Evolutionary conservation across 768 basidiomycete species (phyloP).

Genomic region (Crassisporium funariophilum): DNA sequence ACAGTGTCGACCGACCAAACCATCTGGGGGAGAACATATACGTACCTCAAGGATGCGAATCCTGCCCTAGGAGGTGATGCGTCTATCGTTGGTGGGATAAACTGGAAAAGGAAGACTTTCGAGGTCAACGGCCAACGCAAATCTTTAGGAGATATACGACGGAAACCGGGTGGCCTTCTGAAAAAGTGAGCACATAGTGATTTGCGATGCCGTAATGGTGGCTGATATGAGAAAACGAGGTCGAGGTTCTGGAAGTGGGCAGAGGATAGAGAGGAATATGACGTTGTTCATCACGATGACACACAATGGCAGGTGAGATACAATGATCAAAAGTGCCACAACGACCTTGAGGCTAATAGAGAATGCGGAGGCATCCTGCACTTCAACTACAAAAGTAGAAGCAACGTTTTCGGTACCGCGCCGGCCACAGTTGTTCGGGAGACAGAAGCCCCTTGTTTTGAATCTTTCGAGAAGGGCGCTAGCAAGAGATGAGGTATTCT

Average conservation of each 20-base stretch:
- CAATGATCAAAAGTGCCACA: constrained; percentile 2
- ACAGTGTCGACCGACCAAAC: constrained; percentile 44
- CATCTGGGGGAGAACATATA: constrained; percentile 44
- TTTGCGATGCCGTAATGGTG: background rate
- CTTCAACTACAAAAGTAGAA: constrained; percentile 25
- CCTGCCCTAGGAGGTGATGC: constrained; percentile 36
- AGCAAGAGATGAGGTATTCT: constrained; percentile 42
- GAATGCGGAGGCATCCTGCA: constrained; percentile 22
- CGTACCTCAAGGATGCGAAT: constrained; percentile 49
- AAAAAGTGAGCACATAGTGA: constrained; percentile 30
- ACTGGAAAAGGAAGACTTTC: constrained; percentile 52
- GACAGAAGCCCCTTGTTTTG: constrained; percentile 40
- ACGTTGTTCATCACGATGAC: constrained; percentile 46
- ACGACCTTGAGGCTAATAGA: constrained; percentile 22
- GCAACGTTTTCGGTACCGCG: constrained; percentile 46
- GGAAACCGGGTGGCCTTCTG: constrained; percentile 39
- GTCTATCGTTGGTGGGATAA: constrained; percentile 46
- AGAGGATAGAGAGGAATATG: constrained; percentile 45
- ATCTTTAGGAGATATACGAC: constrained; percentile 40
- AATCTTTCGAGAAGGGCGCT: constrained; percentile 43
- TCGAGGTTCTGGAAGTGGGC: constrained; percentile 48
- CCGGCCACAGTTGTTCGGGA: constrained; percentile 52
- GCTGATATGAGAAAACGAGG: constrained; percentile 20
- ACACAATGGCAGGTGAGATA: constrained; percentile 24
- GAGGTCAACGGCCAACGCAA: constrained; percentile 46